Base-by-base conservation (phyloP, 169 alveolate species). In the Cyclospora cayetanensis region DNA sequence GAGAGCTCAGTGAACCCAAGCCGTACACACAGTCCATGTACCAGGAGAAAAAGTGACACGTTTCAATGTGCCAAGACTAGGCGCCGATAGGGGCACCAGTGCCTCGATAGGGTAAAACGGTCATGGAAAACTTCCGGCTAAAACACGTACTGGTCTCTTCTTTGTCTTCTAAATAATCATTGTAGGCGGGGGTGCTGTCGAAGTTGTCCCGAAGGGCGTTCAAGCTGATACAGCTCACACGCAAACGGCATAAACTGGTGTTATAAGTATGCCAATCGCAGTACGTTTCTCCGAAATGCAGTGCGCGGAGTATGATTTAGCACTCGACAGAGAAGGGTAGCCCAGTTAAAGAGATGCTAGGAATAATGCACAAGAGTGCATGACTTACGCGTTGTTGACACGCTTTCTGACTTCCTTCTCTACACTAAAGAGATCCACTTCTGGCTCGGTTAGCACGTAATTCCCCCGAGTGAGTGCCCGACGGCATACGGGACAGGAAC, bases 351-450 rank as follows among this genome's bases (percentile, higher is more conserved):
- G n/a, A n/a, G n/a, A n/a, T n/a, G 60, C 60, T 11, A 46, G 15
- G 15, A 46, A 46, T 15, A 46, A 7, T 11, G 60, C 60, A 46
- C n/a, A 7, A 46, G 60, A 46, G 15, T 7, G n/a, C 7, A 15
- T 15, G n/a, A 25, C 94, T 80, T 63, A 91, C 94, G 68, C 77
- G 35, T 76, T 43, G 25, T 72, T 66, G 41, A 91, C 90, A 37
- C 91, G 94, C 37, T 43, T 91, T 31, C 94, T 46, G 22, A 82
- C 80, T 42, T 91, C 91, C 46, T 91, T 91, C 63, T 91, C 94
- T 34, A 60, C 20, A 7, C 60, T 39, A 12, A 82, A 66, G 34
- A 91, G 39, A n/a, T 91, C 94, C 66, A 53, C 11, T 25, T 91
- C 94, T 1, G 91, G 91, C 43, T 91, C 94, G 12, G 79, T 65